phyloP scores from a whole-genome alignment of 176 grass and related monocot genomes.

The Metroxylon sagu region DNA sequence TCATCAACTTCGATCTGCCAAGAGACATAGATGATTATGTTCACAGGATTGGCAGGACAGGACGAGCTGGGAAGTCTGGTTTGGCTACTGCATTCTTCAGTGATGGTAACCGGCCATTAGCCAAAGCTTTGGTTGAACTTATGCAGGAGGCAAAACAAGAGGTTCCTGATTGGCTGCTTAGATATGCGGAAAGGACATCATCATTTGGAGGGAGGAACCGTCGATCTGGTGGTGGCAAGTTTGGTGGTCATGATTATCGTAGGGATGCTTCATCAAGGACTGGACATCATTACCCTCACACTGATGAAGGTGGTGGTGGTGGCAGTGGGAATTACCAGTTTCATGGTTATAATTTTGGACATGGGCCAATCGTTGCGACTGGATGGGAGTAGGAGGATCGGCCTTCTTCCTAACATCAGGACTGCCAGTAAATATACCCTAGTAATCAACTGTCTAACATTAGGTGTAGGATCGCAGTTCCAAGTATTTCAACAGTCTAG shows the following conservation, averaged over 20 bases:
- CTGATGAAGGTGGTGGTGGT: conserved; percentile 1
- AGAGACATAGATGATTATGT: conserved; percentile 70
- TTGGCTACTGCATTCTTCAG: conserved; percentile 66
- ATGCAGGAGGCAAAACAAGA: conserved; percentile 64
- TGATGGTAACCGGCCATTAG: conserved; percentile 32
- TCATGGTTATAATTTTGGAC: conserved; percentile 33
- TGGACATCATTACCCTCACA: conserved; percentile 9
- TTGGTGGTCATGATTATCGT: conserved; percentile 26
- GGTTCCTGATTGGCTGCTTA: conserved; percentile 45
- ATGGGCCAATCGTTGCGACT: conserved; percentile 31
- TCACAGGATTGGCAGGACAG: conserved; percentile 81
- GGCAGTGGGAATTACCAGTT: conserved; percentile 19
- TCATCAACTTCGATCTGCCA: conserved; percentile 79
- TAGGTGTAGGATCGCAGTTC: no score
- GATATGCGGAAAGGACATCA: conserved; percentile 30
- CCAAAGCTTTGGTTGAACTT: conserved; percentile 43
- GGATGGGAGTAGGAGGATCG: conserved; percentile 23
- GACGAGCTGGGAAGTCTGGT: conserved; percentile 73
- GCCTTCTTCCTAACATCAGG: no score
- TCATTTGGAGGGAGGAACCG: conserved; percentile 23
- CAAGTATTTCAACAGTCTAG: no score
- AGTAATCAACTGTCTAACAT: no score
- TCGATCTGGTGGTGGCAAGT: conserved; percentile 12
- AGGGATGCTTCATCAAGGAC: conserved; percentile 9
- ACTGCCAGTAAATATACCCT: no score